Base-by-base conservation (phyloP, 2,329 filamentous ascomycete genomes). In the Botrytis tulipae region DNA sequence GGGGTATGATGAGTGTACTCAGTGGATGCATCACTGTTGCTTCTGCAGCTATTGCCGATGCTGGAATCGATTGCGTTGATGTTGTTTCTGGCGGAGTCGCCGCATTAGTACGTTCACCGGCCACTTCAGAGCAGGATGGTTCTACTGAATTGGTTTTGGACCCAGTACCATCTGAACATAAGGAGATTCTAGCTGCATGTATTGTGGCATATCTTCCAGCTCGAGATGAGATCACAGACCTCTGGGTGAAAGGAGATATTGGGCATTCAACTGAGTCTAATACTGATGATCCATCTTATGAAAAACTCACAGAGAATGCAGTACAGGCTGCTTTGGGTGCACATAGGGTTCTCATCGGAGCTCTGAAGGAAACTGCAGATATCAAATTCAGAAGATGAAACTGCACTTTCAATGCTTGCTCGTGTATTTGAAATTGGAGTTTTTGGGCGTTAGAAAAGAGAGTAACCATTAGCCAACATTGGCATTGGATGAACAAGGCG, bases 11-110 rank as follows among this genome's bases (percentile, higher is more conserved):
- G 93, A 96, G 93, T 81, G 93, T 97, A 62, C 85, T 99, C 32
- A 91, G 94, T 40, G 94, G 94, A 1, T 98, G 95, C 81, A 94
- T 99, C 78, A 98, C 94, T 0, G 95, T 97, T 72, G 94, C 95
- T 16, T 95, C 94, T 72, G 95, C 95, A 16, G 96, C 96, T 22
- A 90, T 99, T 80, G 93, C 92, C 4, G 96, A 99, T 84, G 96
- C 96, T 1, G 94, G 94, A 14, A 98, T 99, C 75, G 96, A 99
- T 81, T 98, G 94, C 80, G 91, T 98, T 66, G 96, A 98, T 83
- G 88, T 95, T 46, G 91, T 98, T 29, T 89, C 92, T 44, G 96
- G 95, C 16, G 96, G 96, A 42, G 93, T 98, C 59, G 94, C 95
- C 44, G 95, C 94, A 6, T 83, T 97, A 66, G 90, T 96, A 22